phyloP scores from a whole-genome alignment of 352 stramenopile genomes.

The Phytophthora sp. region DNA sequence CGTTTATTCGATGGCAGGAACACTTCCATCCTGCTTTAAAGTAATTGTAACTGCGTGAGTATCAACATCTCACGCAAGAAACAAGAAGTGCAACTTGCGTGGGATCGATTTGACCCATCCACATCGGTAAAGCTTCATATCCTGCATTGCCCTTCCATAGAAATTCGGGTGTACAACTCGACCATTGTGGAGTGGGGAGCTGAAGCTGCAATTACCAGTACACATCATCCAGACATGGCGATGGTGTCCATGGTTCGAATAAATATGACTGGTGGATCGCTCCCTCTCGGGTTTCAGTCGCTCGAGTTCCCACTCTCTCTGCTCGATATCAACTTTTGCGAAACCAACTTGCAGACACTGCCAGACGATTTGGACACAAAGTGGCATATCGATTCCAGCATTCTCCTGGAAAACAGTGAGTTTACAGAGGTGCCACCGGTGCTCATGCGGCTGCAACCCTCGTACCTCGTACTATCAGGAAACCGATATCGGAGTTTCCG shows the following conservation, averaged over 20 bases:
- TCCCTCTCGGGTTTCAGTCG: constrained; percentile 37
- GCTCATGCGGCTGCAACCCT: neutral
- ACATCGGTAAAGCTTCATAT: constrained; percentile 27
- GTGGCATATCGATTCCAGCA: constrained; percentile 14
- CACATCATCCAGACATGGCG: constrained; percentile 27
- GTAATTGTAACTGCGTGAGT: constrained; percentile 24
- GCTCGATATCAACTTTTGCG: too few relatives aligned
- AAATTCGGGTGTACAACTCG: constrained; percentile 38
- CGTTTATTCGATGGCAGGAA: constrained; percentile 26
- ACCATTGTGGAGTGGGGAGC: constrained; percentile 31
- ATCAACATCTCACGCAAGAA: too few relatives aligned
- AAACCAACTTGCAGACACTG: constrained; percentile 15
- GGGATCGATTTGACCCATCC: constrained; percentile 21
- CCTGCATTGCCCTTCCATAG: too few relatives aligned
- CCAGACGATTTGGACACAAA: constrained; percentile 35
- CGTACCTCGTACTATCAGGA: neutral
- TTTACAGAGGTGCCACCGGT: neutral
- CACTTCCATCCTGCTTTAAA: constrained; percentile 25
- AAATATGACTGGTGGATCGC: constrained; percentile 22
- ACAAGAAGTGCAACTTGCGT: constrained; percentile 8
- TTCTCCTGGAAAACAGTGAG: constrained; percentile 12
- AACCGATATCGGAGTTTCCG: neutral
- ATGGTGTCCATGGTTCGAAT: constrained; percentile 34
- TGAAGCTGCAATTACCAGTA: constrained; percentile 24
- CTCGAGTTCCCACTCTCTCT: neutral